A percentile compares a stretch with the other conserved stretches of the same genome.
phyloP scores from a whole-genome alignment of 805 yeast genomes.

The Starmerella apicola region DNA sequence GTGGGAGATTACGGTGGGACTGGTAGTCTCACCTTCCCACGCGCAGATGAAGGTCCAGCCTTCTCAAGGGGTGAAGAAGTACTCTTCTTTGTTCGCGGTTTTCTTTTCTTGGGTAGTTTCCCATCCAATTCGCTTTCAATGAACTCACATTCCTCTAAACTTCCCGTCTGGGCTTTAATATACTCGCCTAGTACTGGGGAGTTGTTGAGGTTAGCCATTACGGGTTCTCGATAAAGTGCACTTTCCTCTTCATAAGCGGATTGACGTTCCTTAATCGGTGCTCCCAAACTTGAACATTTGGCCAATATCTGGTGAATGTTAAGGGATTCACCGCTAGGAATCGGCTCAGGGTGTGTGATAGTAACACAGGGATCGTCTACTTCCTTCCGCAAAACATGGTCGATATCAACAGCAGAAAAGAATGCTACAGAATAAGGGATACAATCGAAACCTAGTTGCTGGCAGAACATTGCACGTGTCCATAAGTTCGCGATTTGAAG shows the following conservation, averaged over 20 bases:
- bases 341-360: slow-evolving; percentile 63
- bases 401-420: slow-evolving; percentile 87
- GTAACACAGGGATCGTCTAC: slow-evolving; percentile 86
- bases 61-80: too few species aligned
- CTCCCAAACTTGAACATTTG: slow-evolving; percentile 19
- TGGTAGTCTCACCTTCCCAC: too few species aligned
- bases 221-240: slow-evolving; percentile 6
- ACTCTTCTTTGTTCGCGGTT: too few species aligned
- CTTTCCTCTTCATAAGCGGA: slow-evolving; percentile 4
- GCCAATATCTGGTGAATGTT: slow-evolving; percentile 43
- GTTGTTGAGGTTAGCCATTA: slow-evolving; percentile 10
- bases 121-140: slow-evolving; percentile 11
- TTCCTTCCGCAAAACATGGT: slow-evolving; percentile 77
- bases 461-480: slow-evolving; percentile 93
- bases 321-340: slow-evolving; percentile 68
- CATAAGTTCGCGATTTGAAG: slow-evolving; percentile 83
- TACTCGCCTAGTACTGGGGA: slow-evolving; percentile 9
- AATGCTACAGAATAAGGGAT: slow-evolving; percentile 93
- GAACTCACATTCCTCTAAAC: slow-evolving; percentile 5
- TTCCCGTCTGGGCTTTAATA: slow-evolving; percentile 15
- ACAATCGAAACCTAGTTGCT: slow-evolving; percentile 77
- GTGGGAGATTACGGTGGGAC: too few species aligned
- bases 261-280: neutral
- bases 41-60: too few species aligned
- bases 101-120: too few species aligned